Evolutionary conservation across 2,329 filamentous ascomycete genomes (phyloP), one percentile per base, ranked within the genome.

Genomic region (Colletotrichum falcatum): DNA sequence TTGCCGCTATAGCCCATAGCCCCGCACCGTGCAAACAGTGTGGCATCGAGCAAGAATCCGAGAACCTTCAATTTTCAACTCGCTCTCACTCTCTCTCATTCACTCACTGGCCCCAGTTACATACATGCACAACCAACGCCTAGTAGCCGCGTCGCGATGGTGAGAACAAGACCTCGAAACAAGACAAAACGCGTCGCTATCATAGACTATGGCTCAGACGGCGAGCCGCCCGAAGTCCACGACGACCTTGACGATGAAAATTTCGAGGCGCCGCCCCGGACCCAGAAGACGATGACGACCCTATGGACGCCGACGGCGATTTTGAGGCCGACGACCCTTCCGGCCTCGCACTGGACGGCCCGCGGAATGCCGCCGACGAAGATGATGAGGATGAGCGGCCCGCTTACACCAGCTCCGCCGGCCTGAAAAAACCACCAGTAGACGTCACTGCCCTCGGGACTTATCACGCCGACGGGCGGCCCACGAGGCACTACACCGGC

Each of bases 401-500:
- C 6, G 51, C 68, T 35, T 71, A 71, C 79, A 73, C 72, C 76
- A 75, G 60, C 66, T 76, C 61, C 76, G 73, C 62, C 70, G 39
- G 53, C 72, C 37, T 2, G 70, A 74, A 30, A 73, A 75, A 55
- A 61, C 46, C 26, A 42, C 55, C 68, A 16, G 23, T 51, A 74
- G 5, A 74, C n/a, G 42, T 61, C n/a, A 55, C 56, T 1, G 65
- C 64, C 18, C 61, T 73, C 18, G 71, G 63, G 3, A 61, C 58
- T 26, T 74, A 74, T 54, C 71, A 71, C 30, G 65, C 71, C 14
- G 71, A 70, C 6, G 62, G 66, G 4, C 55, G 77, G 51, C 74
- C 76, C 44, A 78, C 78, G 16, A 78, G 80, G 23, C 72, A 79
- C 49, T 83, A 83, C 71, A 77, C 78, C 20, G 82, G 81, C 2